Conservation (phyloP, 257 asterid genomes). For the Rehmannia glutinosa region DNA sequence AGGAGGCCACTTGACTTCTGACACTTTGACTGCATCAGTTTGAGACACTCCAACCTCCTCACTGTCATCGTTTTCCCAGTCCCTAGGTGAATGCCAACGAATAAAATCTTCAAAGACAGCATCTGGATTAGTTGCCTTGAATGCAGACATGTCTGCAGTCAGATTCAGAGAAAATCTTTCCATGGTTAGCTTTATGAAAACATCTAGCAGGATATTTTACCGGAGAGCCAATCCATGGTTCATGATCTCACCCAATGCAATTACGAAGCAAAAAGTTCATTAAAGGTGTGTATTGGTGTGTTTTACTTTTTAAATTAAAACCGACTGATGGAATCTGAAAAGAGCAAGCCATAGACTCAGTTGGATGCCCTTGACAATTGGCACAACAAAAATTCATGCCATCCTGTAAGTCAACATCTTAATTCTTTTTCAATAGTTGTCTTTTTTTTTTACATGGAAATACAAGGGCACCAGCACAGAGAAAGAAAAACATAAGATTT, state of each 20-base stretch:
- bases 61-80: conserved; percentile 67
- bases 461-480: background rate
- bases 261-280: background rate
- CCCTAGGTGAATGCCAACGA: conserved; percentile 98
- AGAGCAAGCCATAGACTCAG: background rate
- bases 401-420: background rate
- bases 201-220: too few species aligned
- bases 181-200: background rate
- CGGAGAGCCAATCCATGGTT: too few species aligned
- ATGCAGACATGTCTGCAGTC: conserved; percentile 86
- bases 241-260: too few species aligned
- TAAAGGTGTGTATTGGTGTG: background rate
- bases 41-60: conserved; percentile 36
- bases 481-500: background rate
- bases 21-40: conserved; percentile 16
- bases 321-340: background rate
- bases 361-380: background rate
- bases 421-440: background rate
- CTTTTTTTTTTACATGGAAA: too few species aligned
- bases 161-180: conserved; percentile 10
- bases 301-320: background rate
- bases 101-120: conserved; percentile 96
- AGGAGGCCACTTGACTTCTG: conserved; percentile 74
- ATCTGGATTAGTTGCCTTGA: conserved; percentile 92
- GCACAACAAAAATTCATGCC: background rate